Conservation (phyloP, 352 stramenopile species). For the Globisporangium heterothallicum region DNA sequence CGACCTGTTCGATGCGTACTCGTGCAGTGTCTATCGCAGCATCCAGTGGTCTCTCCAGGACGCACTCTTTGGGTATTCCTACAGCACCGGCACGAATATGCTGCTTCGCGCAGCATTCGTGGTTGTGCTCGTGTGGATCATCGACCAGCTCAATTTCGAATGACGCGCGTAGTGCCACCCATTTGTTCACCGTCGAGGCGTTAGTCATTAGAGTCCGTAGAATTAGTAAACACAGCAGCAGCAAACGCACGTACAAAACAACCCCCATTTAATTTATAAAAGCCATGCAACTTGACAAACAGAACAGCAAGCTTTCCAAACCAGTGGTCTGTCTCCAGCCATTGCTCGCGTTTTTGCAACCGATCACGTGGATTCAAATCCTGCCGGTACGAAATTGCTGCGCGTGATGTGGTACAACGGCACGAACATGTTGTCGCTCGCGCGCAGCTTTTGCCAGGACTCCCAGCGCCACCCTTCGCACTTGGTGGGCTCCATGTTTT, state of each 20-base stretch:
- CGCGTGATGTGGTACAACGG: conserved; percentile 61
- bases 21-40: not conserved
- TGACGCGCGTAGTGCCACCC: too few relatives aligned
- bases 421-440: conserved; percentile 69
- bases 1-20: conserved; percentile 1
- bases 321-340: too few relatives aligned
- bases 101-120: conserved; percentile 29
- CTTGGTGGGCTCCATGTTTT: conserved; percentile 82
- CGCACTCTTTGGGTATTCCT: conserved; percentile 7
- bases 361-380: too few relatives aligned
- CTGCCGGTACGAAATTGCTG: conserved; percentile 42
- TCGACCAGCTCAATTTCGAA: conserved; percentile 24
- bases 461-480: conserved; percentile 76
- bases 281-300: not conserved
- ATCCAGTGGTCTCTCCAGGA: conserved; percentile 30
- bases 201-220: too few relatives aligned
- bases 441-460: conserved; percentile 40
- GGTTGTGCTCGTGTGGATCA: conserved; percentile 29
- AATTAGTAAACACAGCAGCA: not conserved
- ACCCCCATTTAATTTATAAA: conserved; percentile 5
- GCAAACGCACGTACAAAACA: not conserved
- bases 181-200: too few relatives aligned
- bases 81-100: conserved; percentile 18
- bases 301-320: too few relatives aligned
- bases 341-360: too few relatives aligned